These are phyloP conservation scores for Irpex lacteus DNA, from an alignment of 1,284 basidiomycete genomes.

Conservation along the genomic window DNA sequence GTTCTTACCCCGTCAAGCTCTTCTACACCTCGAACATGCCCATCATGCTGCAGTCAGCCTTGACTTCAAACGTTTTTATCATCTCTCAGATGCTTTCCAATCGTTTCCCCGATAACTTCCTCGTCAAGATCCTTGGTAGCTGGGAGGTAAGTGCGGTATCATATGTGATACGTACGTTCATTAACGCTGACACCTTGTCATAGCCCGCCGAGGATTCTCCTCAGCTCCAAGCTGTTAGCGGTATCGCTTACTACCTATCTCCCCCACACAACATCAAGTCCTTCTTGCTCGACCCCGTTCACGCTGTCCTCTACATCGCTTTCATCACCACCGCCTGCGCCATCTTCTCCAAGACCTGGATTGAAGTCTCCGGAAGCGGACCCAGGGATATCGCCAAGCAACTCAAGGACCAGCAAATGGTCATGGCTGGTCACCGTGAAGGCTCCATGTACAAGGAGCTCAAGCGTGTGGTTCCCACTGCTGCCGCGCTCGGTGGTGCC, in stretches of 20 bases:
- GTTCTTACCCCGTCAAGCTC: slow-evolving; percentile 95
- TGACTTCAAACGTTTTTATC: slow-evolving; percentile 95
- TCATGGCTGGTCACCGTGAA: slow-evolving; percentile 97
- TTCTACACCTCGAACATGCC: slow-evolving; percentile 99
- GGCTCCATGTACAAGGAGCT: slow-evolving; percentile 99
- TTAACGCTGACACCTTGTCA: slow-evolving; percentile 7
- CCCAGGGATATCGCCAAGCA: slow-evolving; percentile 97
- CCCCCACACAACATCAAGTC: slow-evolving; percentile 90
- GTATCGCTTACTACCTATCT: slow-evolving; percentile 97
- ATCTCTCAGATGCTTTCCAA: slow-evolving; percentile 93
- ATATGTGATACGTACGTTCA: slow-evolving; percentile 12
- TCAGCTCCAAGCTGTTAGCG: slow-evolving; percentile 89
- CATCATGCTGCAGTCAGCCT: slow-evolving; percentile 96
- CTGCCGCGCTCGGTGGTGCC: slow-evolving; percentile 95
- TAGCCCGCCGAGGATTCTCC: slow-evolving; percentile 91
- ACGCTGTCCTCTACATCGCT: slow-evolving; percentile 87
- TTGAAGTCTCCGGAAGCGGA: slow-evolving; percentile 95
- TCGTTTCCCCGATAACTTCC: slow-evolving; percentile 89
- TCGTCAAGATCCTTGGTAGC: slow-evolving; percentile 88
- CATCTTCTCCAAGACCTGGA: slow-evolving; percentile 99
- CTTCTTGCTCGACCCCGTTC: slow-evolving; percentile 89
- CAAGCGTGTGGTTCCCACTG: slow-evolving; percentile 96
- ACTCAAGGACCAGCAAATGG: slow-evolving; percentile 98
- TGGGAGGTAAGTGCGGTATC: slow-evolving; percentile 97
- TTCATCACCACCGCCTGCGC: slow-evolving; percentile 96